phyloP scores from a whole-genome alignment of 768 basidiomycete genomes.

The Collybia sordida region DNA sequence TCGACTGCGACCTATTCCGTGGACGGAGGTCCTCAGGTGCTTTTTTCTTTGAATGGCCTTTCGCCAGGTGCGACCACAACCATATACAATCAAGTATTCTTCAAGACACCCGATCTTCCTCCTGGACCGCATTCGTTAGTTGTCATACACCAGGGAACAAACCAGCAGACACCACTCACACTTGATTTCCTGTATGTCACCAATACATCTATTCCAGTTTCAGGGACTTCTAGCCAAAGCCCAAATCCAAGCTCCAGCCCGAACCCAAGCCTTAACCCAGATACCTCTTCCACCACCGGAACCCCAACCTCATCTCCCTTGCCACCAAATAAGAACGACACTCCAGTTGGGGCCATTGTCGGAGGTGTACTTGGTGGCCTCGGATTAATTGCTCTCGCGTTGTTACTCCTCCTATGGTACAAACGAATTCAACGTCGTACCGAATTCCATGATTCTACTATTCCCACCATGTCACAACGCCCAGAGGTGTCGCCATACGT shows the following conservation, averaged over 20 bases:
- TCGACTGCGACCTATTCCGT: slow-evolving; percentile 21
- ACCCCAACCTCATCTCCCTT: background rate
- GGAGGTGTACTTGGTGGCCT: slow-evolving; percentile 17
- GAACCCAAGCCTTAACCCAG: background rate
- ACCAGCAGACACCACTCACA: slow-evolving; percentile 21
- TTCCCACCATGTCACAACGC: too few species aligned
- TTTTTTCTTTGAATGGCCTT: slow-evolving; percentile 19
- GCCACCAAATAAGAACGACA: slow-evolving; percentile 1
- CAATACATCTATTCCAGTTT: slow-evolving; percentile 4
- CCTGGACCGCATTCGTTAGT: slow-evolving; percentile 11
- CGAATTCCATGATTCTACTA: too few species aligned
- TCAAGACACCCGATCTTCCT: slow-evolving; percentile 10
- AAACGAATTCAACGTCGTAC: background rate
- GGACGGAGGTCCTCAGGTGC: slow-evolving; percentile 17
- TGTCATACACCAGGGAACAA: slow-evolving; percentile 9
- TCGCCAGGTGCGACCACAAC: slow-evolving; percentile 1
- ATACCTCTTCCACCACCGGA: slow-evolving; percentile 2
- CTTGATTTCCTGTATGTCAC: slow-evolving; percentile 21
- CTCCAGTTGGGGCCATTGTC: slow-evolving; percentile 14
- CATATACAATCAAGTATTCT: slow-evolving; percentile 11
- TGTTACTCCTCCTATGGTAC: slow-evolving; percentile 1
- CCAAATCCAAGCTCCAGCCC: slow-evolving; percentile 6
- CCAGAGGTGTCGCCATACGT: too few species aligned
- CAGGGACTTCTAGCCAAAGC: background rate
- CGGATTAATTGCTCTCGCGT: background rate